Evolutionary conservation across 441 rosid species (phyloP), one percentile per base, ranked within the genome.

Genomic region (Erodium moschatum): DNA sequence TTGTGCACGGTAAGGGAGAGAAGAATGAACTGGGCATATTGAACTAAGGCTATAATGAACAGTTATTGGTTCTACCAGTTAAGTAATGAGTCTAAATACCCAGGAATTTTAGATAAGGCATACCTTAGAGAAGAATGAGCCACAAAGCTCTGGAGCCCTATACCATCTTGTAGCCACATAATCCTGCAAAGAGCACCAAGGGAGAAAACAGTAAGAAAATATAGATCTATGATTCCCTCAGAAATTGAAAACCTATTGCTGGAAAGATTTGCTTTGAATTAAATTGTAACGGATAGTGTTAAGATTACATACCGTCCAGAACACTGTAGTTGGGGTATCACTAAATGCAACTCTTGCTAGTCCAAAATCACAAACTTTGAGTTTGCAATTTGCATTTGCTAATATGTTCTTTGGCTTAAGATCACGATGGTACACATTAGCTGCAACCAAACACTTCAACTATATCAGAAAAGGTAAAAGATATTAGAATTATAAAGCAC

Each of bases 311-410:
- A 95, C 98, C 66, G 98, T 95, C 99, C 99, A 95, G 75, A 92
- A 92, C 40, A 92, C 83, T 24, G 96, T 87, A 0, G 92, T 87
- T n/a, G 99, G 98, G 4, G 97, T 86, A 72, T 92, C 99, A 73
- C 79, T 86, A 75, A 95, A 89, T 42, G 99, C 86, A 70, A 90
- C 98, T 82, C 98, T 81, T 40, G 98, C 99, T 54, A 95, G 72
- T 46, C 99, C 98, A 78, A 95, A 92, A 82, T 95, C 98, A 31
- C 99, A 95, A 11, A 96, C 86, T 85, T 96, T 96, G 69, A 96
- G 89, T 71, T 96, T 96, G 84, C 99, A 96, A 77, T 96, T 89
- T 24, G 99, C 98, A 82, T 92, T 96, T 44, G 99, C 99, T 78
- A 96, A 73, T 61, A 96, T 92, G 79, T 96, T 96, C 85, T 92